Base-by-base conservation (phyloP, 345 rosid genomes). In the Eucalyptus pauciflora region DNA sequence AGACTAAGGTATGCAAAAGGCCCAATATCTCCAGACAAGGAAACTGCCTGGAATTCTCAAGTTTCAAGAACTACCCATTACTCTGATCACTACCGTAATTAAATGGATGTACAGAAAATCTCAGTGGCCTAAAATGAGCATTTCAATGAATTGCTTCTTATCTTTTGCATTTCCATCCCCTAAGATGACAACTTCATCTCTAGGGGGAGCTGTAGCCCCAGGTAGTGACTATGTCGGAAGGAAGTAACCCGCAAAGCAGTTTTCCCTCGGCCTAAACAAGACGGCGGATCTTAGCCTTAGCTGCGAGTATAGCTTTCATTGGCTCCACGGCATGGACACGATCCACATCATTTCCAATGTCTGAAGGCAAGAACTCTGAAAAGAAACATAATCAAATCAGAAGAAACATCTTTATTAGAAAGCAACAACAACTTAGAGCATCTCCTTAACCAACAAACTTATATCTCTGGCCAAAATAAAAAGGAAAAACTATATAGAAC, bases 341-440 rank as follows among this genome's bases (percentile, higher is more conserved):
- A 76, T 89, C 91, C 83, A 81, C 91, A 58, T 89, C 91, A 46
- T 48, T 87, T 31, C 91, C 85, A 81, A 89, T 87, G 31, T 87
- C 87, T 3, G 89, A 89, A 16, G 87, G 91, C n/a, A 89, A 27
- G 86, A 89, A 89, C 91, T 87, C 91, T 81, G 64, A 69, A 25
- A 20, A 49, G 67, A 13, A 48, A 62, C n/a, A 50, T 48, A 51
- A 86, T 50, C 37, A 52, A 87, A 87, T 58, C 3, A 43, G 52
- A 8, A 62, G 52, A 87, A 87, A 50, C 76, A 18, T 48, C 13
- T 11, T 10, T 43, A 25, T 29, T 67, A 58, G 16, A 43, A 87
- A 87, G 51, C 80, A 48, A 87, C 29, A 45, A 29, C 11, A 54
- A 86, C 18, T 60, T 54, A 18, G 58, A 71, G 46, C 20, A 71